Evolutionary conservation across 2,329 filamentous ascomycete species (phyloP).

Genomic region (Talaromyces albobiverticillius): DNA sequence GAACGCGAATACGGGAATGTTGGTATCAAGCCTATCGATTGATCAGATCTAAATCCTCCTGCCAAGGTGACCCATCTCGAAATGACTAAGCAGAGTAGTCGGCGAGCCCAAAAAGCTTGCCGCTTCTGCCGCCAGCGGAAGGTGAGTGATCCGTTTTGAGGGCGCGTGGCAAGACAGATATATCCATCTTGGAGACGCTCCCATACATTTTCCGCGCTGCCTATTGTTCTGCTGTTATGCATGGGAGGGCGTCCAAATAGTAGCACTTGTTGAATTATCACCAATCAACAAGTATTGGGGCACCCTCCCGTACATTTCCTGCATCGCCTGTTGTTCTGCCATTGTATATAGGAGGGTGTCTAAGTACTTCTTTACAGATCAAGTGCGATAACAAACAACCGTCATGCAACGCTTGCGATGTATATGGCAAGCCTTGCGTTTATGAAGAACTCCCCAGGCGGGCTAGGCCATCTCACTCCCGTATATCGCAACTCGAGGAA

Average conservation of each 20-base stretch:
- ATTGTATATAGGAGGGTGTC: not conserved
- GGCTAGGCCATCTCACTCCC: slow-evolving; percentile 18
- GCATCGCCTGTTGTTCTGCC: not conserved
- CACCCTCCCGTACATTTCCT: too few species aligned
- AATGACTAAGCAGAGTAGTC: slow-evolving; percentile 8
- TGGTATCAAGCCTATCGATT: not conserved
- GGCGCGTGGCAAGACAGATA: not conserved
- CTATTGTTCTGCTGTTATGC: not conserved
- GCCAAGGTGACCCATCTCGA: not conserved
- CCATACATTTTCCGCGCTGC: too few species aligned
- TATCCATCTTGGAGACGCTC: too few species aligned
- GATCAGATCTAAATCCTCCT: not conserved
- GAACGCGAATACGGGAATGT: not conserved
- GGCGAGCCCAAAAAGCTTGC: slow-evolving; percentile 13
- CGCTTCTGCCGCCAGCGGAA: slow-evolving; percentile 14
- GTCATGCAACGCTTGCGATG: slow-evolving; percentile 20
- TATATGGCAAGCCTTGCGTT: slow-evolving; percentile 10
- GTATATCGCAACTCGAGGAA: slow-evolving; percentile 22
- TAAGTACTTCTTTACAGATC: slow-evolving; percentile 1
- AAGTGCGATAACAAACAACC: slow-evolving; percentile 15
- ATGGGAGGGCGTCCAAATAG: not conserved
- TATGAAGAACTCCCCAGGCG: slow-evolving; percentile 13
- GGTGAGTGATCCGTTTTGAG: not conserved
- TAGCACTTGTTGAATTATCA: not conserved
- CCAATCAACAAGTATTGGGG: too few species aligned